Evolutionary conservation across 306 rosid genomes (phyloP).

Genomic region (Alnus rubra): DNA sequence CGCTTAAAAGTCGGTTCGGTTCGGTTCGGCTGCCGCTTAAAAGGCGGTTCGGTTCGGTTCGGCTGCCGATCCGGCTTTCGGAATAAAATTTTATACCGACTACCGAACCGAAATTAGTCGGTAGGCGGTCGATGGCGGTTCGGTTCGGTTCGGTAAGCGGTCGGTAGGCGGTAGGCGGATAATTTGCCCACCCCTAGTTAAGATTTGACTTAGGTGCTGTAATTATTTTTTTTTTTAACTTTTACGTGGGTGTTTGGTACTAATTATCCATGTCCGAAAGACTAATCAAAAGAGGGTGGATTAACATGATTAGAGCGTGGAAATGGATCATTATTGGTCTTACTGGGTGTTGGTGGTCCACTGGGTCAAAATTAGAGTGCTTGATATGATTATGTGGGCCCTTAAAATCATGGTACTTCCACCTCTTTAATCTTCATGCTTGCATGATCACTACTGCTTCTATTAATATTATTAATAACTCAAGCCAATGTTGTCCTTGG

Average conservation of each 20-base stretch:
- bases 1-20: too few relatives aligned
- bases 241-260: not conserved
- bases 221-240: too few relatives aligned
- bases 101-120: too few relatives aligned
- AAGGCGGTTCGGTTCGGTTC: too few relatives aligned
- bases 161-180: too few relatives aligned
- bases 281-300: constrained; percentile 41
- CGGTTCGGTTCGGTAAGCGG: too few relatives aligned
- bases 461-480: constrained; percentile 38
- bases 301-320: constrained; percentile 24
- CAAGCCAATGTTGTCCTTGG: constrained; percentile 34
- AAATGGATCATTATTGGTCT: constrained; percentile 28
- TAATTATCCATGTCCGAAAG: constrained; percentile 34
- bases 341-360: constrained; percentile 28
- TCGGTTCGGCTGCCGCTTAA: too few relatives aligned
- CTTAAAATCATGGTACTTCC: constrained; percentile 35
- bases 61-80: too few relatives aligned
- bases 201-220: too few relatives aligned
- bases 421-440: constrained; percentile 42
- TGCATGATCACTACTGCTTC: constrained; percentile 36
- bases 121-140: too few relatives aligned
- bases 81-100: too few relatives aligned
- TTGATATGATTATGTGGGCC: constrained; percentile 42
- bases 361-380: constrained; percentile 47
- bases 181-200: too few relatives aligned